phyloP scores from a whole-genome alignment of 2,329 filamentous ascomycete genomes.

The Coleophoma eucalyptorum region DNA sequence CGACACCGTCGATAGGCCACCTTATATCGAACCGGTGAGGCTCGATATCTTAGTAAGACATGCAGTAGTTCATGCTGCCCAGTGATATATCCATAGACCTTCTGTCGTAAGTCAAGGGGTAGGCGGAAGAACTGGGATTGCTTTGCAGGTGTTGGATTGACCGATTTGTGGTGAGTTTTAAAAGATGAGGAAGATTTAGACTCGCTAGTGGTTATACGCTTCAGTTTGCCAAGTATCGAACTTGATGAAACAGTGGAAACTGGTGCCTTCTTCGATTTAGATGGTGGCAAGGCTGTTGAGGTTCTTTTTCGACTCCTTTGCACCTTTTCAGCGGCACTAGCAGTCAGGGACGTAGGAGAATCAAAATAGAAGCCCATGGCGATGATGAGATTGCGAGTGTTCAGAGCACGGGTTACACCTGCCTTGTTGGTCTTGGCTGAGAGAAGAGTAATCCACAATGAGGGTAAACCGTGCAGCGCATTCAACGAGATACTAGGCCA shows the following conservation, averaged over 20 bases:
- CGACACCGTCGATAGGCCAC: conserved; percentile 3
- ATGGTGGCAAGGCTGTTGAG: background rate
- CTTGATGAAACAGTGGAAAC: background rate
- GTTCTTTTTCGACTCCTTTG: background rate
- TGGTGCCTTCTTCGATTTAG: conserved; percentile 1
- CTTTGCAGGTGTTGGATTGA: background rate
- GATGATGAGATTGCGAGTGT: background rate
- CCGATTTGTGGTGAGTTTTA: background rate
- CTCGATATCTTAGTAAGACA: conserved; percentile 3
- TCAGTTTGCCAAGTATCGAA: background rate
- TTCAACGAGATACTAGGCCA: too few species aligned
- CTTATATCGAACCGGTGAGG: background rate
- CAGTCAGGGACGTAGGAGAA: background rate
- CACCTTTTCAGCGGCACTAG: conserved; percentile 1
- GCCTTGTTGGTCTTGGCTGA: conserved; percentile 44
- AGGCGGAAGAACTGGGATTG: conserved; percentile 6
- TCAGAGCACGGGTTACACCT: background rate
- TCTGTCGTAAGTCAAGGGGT: conserved; percentile 3
- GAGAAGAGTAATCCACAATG: conserved; percentile 53
- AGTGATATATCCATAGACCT: conserved; percentile 2
- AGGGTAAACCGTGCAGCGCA: background rate
- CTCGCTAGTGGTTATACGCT: background rate
- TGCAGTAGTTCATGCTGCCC: conserved; percentile 4
- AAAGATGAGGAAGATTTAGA: background rate
- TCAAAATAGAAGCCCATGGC: conserved; percentile 2